Percentiles rank a stretch among this genome's conserved stretches.
phyloP scores from a whole-genome alignment of 2,329 filamentous ascomycete species.

The Diplodia sapinea region DNA sequence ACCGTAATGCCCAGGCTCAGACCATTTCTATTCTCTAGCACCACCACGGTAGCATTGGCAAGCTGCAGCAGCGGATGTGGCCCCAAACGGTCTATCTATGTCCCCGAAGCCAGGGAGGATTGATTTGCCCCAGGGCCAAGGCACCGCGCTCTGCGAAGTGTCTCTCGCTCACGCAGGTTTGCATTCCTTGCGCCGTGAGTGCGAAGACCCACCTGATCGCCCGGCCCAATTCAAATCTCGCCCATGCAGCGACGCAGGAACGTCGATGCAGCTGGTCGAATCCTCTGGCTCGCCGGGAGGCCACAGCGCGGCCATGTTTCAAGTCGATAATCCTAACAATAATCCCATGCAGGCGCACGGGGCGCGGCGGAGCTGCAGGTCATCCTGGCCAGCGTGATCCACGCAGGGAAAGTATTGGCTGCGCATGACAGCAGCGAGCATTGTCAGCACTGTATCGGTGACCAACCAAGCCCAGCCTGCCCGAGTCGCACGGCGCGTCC shows the following conservation, averaged over 20 bases:
- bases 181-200: constrained; percentile 49
- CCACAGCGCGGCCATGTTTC: constrained; percentile 39
- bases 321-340: constrained; percentile 44
- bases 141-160: constrained; percentile 38
- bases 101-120: constrained; percentile 50
- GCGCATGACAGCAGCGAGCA: constrained; percentile 38
- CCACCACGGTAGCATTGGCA: constrained; percentile 53
- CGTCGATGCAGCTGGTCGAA: constrained; percentile 37
- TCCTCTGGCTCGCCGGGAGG: constrained; percentile 25
- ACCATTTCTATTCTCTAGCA: constrained; percentile 52
- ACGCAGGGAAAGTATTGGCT: constrained; percentile 37
- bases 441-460: constrained; percentile 40
- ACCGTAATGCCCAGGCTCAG: constrained; percentile 52
- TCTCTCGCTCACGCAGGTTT: constrained; percentile 44
- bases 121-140: constrained; percentile 46
- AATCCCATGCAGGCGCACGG: constrained; percentile 44
- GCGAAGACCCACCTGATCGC: constrained; percentile 37
- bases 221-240: constrained; percentile 39
- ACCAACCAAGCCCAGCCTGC: constrained; percentile 35
- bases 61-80: constrained; percentile 54
- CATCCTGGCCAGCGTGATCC: constrained; percentile 32
- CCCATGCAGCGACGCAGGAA: constrained; percentile 45
- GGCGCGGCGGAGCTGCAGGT: constrained; percentile 43
- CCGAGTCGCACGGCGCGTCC: constrained; percentile 37
- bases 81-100: constrained; percentile 51